These are phyloP conservation scores for Spiraea crenata DNA, from an alignment of 331 rosid species.

Conservation along the genomic window DNA sequence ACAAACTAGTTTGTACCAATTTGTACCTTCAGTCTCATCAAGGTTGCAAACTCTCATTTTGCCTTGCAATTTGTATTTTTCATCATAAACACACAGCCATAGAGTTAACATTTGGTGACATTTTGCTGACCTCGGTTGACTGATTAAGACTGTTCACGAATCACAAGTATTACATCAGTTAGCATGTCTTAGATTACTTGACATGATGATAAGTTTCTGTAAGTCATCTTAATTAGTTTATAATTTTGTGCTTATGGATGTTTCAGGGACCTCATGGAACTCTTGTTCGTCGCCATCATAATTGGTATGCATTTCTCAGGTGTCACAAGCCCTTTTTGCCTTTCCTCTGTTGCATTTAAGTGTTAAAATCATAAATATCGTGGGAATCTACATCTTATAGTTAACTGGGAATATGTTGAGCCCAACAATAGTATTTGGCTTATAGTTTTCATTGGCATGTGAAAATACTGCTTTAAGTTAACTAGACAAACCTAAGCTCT, in stretches of 20 bases:
- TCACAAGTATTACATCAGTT: no score
- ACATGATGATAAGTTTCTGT: neutral
- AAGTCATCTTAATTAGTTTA: neutral
- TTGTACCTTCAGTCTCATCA: neutral
- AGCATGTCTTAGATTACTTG: neutral
- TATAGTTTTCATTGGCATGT: no score
- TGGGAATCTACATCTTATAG: neutral
- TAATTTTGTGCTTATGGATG: neutral
- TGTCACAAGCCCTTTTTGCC: neutral
- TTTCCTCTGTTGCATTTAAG: neutral
- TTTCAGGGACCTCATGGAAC: constrained; percentile 9
- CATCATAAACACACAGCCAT: neutral
- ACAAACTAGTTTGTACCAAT: neutral
- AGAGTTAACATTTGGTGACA: neutral
- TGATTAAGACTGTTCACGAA: no score
- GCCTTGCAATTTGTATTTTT: neutral
- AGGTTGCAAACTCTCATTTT: neutral
- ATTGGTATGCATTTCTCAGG: constrained; percentile 1
- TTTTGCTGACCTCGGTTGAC: no score
- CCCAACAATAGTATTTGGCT: no score
- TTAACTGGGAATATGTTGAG: no score
- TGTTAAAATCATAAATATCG: neutral
- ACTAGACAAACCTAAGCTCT: no score
- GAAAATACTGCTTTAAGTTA: no score
- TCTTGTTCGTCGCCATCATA: neutral